Conservation (phyloP, 1,284 basidiomycete species). For the Microbotryum violaceum region DNA sequence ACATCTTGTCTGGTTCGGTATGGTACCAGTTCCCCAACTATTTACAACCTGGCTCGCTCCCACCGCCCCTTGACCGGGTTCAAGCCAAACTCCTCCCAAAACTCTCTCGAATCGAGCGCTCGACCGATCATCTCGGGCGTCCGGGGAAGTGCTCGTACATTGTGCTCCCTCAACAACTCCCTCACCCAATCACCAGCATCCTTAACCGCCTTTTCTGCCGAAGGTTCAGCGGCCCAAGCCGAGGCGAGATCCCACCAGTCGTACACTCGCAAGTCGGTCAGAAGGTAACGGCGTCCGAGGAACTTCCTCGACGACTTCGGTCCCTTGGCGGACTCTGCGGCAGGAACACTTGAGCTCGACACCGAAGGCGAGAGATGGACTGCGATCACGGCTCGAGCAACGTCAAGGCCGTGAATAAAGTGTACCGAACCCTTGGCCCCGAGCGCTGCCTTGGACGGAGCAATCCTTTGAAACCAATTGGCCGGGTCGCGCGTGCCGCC, state of each 20-base stretch:
- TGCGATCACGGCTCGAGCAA: slow-evolving; percentile 52
- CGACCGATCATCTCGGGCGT: slow-evolving; percentile 48
- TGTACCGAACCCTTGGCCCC: slow-evolving; percentile 51
- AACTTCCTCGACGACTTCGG: background rate
- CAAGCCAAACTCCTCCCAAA: slow-evolving; percentile 47
- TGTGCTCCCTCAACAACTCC: slow-evolving; percentile 52
- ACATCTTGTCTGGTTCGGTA: too few relatives aligned
- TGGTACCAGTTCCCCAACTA: too few relatives aligned
- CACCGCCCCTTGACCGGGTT: slow-evolving; percentile 29
- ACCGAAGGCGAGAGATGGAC: slow-evolving; percentile 16
- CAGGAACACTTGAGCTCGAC: background rate
- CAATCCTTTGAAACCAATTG: slow-evolving; percentile 52
- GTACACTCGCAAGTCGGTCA: slow-evolving; percentile 55
- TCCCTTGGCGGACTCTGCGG: too few relatives aligned
- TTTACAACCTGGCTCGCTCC: slow-evolving; percentile 18
- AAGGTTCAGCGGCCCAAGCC: slow-evolving; percentile 38
- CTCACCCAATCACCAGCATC: slow-evolving; percentile 47
- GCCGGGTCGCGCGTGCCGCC: slow-evolving; percentile 49
- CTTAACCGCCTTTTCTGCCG: slow-evolving; percentile 27
- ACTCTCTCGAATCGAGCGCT: slow-evolving; percentile 54
- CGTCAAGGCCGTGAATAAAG: slow-evolving; percentile 42
- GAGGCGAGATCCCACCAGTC: slow-evolving; percentile 61
- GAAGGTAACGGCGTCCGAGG: slow-evolving; percentile 34
- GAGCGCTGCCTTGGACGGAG: slow-evolving; percentile 52
- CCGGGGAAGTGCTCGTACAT: slow-evolving; percentile 52